Percentiles rank a stretch among this genome's conserved stretches.
Evolutionary conservation across 208 protist species (phyloP).

Genomic region (Trypanosoma theileri): DNA sequence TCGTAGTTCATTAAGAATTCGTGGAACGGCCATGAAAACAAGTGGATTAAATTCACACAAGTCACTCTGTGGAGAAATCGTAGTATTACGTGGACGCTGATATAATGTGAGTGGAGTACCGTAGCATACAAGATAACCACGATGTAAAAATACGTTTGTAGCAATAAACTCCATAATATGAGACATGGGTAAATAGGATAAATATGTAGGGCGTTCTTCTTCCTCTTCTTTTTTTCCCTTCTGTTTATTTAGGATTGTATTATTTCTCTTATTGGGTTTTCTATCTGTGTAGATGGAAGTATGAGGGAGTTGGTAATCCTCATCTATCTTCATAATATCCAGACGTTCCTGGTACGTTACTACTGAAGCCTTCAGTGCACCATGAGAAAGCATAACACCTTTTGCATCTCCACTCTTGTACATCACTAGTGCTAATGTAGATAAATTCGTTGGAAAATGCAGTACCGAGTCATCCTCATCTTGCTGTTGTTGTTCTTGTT

Average conservation of each 20-base stretch:
- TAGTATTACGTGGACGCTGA: slow-evolving; percentile 6
- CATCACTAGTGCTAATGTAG: slow-evolving; percentile 63
- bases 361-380: slow-evolving; percentile 38
- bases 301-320: neutral
- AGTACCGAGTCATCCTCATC: slow-evolving; percentile 10
- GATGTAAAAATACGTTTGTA: slow-evolving; percentile 45
- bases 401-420: slow-evolving; percentile 73
- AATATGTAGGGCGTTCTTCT: neutral
- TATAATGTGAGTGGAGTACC: slow-evolving; percentile 59
- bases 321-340: neutral
- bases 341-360: slow-evolving; percentile 48
- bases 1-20: slow-evolving; percentile 51
- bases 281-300: no score
- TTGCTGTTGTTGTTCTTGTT: slow-evolving; percentile 8
- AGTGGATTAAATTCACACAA: slow-evolving; percentile 69
- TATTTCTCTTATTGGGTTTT: neutral
- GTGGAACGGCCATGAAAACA: slow-evolving; percentile 57
- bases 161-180: slow-evolving; percentile 73
- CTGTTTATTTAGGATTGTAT: neutral
- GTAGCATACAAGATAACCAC: slow-evolving; percentile 59
- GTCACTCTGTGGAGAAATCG: slow-evolving; percentile 62
- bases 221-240: neutral
- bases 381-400: slow-evolving; percentile 83
- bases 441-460: slow-evolving; percentile 32
- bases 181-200: slow-evolving; percentile 76